phyloP scores from a whole-genome alignment of 352 stramenopile genomes.

The Globisporangium irregulare region DNA sequence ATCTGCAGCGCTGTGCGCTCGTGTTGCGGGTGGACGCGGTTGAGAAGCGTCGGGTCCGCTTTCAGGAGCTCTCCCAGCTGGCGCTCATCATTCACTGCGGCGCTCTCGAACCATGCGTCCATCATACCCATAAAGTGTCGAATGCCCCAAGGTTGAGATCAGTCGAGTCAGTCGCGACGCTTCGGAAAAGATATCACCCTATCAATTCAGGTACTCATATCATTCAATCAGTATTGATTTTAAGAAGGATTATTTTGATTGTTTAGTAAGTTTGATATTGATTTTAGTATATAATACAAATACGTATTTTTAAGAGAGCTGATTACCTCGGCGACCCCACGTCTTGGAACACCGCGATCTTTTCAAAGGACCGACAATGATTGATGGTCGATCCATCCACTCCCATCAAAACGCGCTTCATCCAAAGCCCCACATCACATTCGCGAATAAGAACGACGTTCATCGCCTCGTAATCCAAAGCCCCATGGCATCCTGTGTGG shows the following conservation, averaged over 20 bases:
- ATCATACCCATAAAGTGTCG: neutral
- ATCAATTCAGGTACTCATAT: neutral
- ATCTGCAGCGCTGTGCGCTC: constrained; percentile 20
- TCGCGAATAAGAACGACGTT: neutral
- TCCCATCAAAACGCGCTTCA: neutral
- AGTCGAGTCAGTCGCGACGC: neutral
- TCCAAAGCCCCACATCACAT: neutral
- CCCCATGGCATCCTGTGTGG: neutral
- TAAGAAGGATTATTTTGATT: too few species aligned
- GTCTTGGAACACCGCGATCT: neutral
- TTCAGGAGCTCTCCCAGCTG: neutral
- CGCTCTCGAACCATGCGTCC: neutral
- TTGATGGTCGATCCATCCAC: neutral
- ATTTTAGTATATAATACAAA: neutral
- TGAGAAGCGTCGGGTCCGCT: neutral
- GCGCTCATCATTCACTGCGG: neutral
- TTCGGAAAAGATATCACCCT: neutral
- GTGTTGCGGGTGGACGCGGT: constrained; percentile 7
- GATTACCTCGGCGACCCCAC: neutral
- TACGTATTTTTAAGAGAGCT: neutral
- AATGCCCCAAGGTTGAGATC: neutral
- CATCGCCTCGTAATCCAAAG: neutral
- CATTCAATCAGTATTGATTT: too few species aligned
- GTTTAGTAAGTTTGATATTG: too few species aligned
- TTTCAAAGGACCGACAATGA: constrained; percentile 1